These are phyloP conservation scores for Papiliotrema flavescens DNA, from an alignment of 1,284 basidiomycete genomes.

Conservation along the genomic window DNA sequence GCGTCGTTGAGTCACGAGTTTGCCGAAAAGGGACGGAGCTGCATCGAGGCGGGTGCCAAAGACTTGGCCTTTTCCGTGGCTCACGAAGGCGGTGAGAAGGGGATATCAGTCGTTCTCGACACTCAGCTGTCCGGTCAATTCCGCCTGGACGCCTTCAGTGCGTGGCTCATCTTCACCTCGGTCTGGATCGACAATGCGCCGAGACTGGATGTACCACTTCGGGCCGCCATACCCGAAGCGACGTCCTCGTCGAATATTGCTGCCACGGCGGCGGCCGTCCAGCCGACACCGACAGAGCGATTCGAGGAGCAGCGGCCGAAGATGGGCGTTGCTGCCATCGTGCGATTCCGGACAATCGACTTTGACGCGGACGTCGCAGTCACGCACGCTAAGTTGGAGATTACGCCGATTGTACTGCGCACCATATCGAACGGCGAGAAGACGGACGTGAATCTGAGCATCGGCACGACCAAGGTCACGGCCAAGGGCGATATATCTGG, in stretches of 20 bases:
- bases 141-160: slow-evolving; percentile 40
- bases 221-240: slow-evolving; percentile 10
- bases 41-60: slow-evolving; percentile 41
- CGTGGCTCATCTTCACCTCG: slow-evolving; percentile 41
- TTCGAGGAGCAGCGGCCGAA: slow-evolving; percentile 4
- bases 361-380: slow-evolving; percentile 70
- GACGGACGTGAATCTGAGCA: slow-evolving; percentile 57
- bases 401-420: slow-evolving; percentile 54
- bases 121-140: slow-evolving; percentile 38
- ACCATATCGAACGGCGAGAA: slow-evolving; percentile 38
- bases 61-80: slow-evolving; percentile 41
- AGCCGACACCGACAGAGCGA: background rate
- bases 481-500: slow-evolving; percentile 76
- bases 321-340: slow-evolving; percentile 51
- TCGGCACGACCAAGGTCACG: slow-evolving; percentile 60
- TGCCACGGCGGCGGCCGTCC: background rate
- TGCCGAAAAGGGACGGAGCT: slow-evolving; percentile 36
- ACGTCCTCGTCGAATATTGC: slow-evolving; percentile 1
- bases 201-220: slow-evolving; percentile 25
- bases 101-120: slow-evolving; percentile 52
- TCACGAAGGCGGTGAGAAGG: slow-evolving; percentile 33
- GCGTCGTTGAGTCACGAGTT: slow-evolving; percentile 69
- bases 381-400: slow-evolving; percentile 57
- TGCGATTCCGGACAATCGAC: slow-evolving; percentile 67
- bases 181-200: slow-evolving; percentile 44